Evolutionary conservation across 192 early-diverging fungal genomes (phyloP), one percentile per base, ranked within the genome.

Genomic region (Umbelopsis ramanniana): DNA sequence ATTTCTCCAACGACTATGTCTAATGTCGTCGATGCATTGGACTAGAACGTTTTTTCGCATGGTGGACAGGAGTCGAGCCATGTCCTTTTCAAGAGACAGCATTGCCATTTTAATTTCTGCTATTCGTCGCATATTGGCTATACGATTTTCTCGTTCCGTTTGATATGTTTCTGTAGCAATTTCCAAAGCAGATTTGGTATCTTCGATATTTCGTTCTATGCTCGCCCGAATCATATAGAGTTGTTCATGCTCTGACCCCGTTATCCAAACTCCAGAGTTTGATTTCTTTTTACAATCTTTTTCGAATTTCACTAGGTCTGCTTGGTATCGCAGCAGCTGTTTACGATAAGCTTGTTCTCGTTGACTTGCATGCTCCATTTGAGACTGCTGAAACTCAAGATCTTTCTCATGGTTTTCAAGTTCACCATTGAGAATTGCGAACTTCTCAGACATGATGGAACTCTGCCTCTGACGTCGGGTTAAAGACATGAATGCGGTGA

Each of bases 51-150:
- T 63, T 19, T 63, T 63, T 26, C 57, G 26, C 57, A 63, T 35
- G 14, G 29, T 35, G 14, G 57, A 29, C 12, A 35, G 26, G 0
- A 63, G 15, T 12, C 57, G 57, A 26, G 26, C 57, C 26, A 63
- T 63, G 15, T 63, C 57, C 15, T 29, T 29, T 37, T 63, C 29
- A 29, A 63, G 57, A 0, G 19, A 12, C 57, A 35, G 11, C 57
- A 63, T 63, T 8, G 57, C 11, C 26, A 14, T 35, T 63, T 63
- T 63, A 14, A 63, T 29, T 63, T 63, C 29, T 17, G 57, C 57
- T 63, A 63, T 63, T 35, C 57, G 57, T 37, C 57, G 57, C 57
- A 63, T 63, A 19, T 63, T 63, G 26, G 57, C 57, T 17, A 63
- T 63, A 0, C 57, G 26, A 33, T 63, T 63, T 63, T 63, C 57